phyloP scores from a whole-genome alignment of 1,284 basidiomycete species.

The Apiotrichum sp. region DNA sequence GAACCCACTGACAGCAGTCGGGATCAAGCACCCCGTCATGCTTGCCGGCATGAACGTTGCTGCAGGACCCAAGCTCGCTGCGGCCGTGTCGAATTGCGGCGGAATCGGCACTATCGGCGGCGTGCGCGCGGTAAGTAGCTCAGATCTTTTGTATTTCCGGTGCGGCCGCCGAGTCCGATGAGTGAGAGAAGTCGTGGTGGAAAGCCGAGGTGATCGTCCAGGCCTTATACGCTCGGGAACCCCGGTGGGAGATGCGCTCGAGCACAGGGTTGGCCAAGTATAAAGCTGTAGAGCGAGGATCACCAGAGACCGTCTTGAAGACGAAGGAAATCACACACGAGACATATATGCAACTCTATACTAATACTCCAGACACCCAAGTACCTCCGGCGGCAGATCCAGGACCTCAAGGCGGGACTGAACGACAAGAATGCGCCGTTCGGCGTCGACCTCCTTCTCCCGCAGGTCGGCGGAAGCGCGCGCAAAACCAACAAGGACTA shows the following conservation, averaged over 20 bases:
- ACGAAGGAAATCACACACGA: neutral
- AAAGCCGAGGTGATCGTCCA: neutral
- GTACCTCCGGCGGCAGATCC: conserved; percentile 56
- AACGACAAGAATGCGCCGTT: conserved; percentile 55
- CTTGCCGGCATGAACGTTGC: conserved; percentile 87
- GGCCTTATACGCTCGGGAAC: neutral
- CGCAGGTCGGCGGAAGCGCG: conserved; percentile 71
- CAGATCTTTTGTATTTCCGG: too few species aligned
- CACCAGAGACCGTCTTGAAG: neutral
- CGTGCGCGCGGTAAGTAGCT: conserved; percentile 49
- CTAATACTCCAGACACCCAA: conserved; percentile 29
- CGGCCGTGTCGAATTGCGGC: conserved; percentile 68
- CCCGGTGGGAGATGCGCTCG: too few species aligned
- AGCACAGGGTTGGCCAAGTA: too few species aligned
- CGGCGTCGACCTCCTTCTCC: conserved; percentile 78
- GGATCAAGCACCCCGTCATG: conserved; percentile 77
- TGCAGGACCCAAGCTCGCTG: conserved; percentile 74
- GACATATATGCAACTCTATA: neutral
- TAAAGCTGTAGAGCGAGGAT: too few species aligned
- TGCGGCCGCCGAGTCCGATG: too few species aligned
- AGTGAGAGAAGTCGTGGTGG: neutral
- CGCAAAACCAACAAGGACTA: conserved; percentile 66
- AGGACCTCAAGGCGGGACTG: conserved; percentile 62
- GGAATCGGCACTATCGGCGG: conserved; percentile 84
- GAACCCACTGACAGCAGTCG: conserved; percentile 47